A percentile compares a stretch with the other conserved stretches of the same genome.
Conservation (phyloP, 768 basidiomycete species). For the Suillus occidentalis region DNA sequence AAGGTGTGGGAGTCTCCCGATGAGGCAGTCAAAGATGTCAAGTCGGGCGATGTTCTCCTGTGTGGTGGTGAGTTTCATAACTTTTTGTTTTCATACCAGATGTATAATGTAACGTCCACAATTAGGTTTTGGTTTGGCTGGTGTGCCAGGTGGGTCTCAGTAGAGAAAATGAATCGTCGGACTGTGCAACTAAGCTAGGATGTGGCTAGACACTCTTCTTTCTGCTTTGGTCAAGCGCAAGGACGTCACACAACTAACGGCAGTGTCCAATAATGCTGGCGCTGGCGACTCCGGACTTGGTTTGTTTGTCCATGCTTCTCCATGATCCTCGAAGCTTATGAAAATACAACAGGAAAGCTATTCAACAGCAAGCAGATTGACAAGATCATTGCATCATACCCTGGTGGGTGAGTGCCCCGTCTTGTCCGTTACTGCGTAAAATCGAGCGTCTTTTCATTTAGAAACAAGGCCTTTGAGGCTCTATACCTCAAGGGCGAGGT, state of each 20-base stretch:
- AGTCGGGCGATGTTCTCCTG: constrained; percentile 75
- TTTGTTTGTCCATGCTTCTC: constrained; percentile 21
- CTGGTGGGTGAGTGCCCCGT: constrained; percentile 64
- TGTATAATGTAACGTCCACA: background rate
- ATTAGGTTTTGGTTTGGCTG: constrained; percentile 85
- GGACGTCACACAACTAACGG: constrained; percentile 74
- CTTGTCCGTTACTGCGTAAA: background rate
- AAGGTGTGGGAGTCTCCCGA: constrained; percentile 85
- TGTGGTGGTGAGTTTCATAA: constrained; percentile 67
- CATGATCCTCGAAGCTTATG: background rate
- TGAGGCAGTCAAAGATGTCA: constrained; percentile 80
- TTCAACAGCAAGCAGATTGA: constrained; percentile 72
- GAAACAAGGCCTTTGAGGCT: constrained; percentile 84
- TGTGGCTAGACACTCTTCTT: constrained; percentile 71
- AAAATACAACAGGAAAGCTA: constrained; percentile 55
- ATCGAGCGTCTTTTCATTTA: constrained; percentile 27
- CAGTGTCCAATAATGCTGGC: constrained; percentile 89
- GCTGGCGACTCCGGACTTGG: constrained; percentile 69
- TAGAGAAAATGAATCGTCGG: too few species aligned
- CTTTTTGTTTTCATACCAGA: background rate
- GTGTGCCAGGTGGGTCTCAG: constrained; percentile 67
- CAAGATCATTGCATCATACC: constrained; percentile 88
- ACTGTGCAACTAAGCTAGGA: background rate
- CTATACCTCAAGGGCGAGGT: constrained; percentile 81
- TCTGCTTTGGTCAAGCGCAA: constrained; percentile 70